Evolutionary conservation across 441 rosid species (phyloP).

Genomic region (Pelargonium myrrhifolium): DNA sequence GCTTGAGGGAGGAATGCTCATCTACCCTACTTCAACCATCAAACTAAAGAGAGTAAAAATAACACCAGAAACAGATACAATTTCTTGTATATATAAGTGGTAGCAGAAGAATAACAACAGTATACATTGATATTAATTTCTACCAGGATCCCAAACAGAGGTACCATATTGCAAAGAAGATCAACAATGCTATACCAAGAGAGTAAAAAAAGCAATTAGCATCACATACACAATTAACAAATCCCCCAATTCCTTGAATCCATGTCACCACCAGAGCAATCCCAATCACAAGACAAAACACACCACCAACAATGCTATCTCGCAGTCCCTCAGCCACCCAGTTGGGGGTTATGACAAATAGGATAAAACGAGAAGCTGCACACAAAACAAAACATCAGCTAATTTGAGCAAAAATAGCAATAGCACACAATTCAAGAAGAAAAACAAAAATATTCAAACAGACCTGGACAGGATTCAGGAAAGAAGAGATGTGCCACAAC

Average conservation of each 20-base stretch:
- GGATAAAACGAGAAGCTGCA: constrained; percentile 38
- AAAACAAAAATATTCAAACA: too few relatives aligned
- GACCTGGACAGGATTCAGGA: constrained; percentile 41
- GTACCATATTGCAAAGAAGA: constrained; percentile 29
- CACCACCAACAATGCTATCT: constrained; percentile 29
- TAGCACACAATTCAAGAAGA: background rate
- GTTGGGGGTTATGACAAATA: constrained; percentile 36
- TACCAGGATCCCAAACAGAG: constrained; percentile 23
- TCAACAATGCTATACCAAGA: constrained; percentile 28
- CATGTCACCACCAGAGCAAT: constrained; percentile 20
- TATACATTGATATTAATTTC: background rate
- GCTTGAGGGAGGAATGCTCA: background rate
- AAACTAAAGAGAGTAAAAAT: background rate
- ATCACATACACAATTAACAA: constrained; percentile 20
- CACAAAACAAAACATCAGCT: background rate
- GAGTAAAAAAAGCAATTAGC: constrained; percentile 22
- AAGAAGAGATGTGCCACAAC: constrained; percentile 31
- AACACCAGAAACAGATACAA: background rate
- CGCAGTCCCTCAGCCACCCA: constrained; percentile 38
- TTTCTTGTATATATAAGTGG: background rate
- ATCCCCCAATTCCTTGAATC: constrained; percentile 27
- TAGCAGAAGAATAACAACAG: background rate
- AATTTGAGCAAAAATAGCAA: background rate
- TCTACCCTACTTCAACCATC: background rate
- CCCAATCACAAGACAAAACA: constrained; percentile 32